phyloP scores from a whole-genome alignment of 164 flowering plant genomes.

The Platanus orientalis region DNA sequence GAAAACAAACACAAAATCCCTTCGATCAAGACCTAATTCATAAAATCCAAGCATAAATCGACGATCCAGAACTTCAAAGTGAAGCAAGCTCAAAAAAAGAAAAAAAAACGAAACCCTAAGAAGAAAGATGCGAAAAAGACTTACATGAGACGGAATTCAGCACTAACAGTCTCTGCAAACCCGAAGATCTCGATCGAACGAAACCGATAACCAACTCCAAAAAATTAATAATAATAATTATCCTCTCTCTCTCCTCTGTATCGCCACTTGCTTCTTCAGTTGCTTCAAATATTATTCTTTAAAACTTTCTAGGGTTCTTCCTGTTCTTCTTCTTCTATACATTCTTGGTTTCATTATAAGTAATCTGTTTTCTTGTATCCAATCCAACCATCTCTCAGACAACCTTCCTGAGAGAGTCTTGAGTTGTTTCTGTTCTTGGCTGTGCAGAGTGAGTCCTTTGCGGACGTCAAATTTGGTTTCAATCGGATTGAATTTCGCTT shows the following conservation, averaged over 20 bases:
- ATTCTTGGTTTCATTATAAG: no score
- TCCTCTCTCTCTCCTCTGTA: background rate
- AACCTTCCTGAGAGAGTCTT: background rate
- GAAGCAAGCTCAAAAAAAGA: background rate
- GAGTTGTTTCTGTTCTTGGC: background rate
- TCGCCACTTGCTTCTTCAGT: background rate
- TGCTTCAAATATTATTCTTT: background rate
- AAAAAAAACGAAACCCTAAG: background rate
- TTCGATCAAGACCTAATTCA: slow-evolving; percentile 5
- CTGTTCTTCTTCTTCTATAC: background rate
- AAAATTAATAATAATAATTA: background rate
- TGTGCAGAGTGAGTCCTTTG: slow-evolving; percentile 16
- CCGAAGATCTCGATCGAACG: background rate
- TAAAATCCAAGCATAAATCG: background rate
- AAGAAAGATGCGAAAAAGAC: background rate
- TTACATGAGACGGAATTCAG: background rate
- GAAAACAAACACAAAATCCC: background rate
- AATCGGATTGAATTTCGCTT: slow-evolving; percentile 23
- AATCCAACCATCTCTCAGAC: background rate
- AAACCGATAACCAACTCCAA: background rate
- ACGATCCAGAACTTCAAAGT: background rate
- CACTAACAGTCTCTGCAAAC: background rate
- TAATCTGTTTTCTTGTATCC: background rate
- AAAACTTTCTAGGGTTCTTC: background rate
- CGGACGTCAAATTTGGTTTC: slow-evolving; percentile 33